Base-by-base conservation (phyloP, 176 grass and related monocot genomes). In the Oryza brachyantha region DNA sequence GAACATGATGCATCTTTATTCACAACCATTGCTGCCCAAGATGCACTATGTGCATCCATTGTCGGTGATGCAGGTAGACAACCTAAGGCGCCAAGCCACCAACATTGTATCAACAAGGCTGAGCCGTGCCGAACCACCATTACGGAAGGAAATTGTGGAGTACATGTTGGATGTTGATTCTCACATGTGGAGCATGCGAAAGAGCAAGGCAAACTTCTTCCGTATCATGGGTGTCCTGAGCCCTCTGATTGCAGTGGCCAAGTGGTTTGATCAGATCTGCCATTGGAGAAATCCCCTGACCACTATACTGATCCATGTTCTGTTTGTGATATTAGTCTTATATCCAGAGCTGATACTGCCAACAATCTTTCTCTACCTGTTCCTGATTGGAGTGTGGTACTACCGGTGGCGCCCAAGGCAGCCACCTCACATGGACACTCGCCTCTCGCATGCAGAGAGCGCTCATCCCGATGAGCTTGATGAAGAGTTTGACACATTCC, bases 341-440 rank as follows among this genome's bases (percentile, higher is more conserved):
- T 68, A 35, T 14, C 66, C 66, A 9, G 66, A 68, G 36, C 66
- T 68, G 1, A 68, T 68, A 38, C 66, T 68, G 10, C 66, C 66
- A 11, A 68, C 66, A 22, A 21, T 68, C 11, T 68, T 41, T n/a
- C 28, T 68, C 13, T 68, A 41, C 66, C 22, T 68, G 36, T 41
- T 68, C 14, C 19, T 68, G 35, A 68, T 68, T 22, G 66, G 35
- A n/a, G 21, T 68, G 14, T 68, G 66, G 37, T 41, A 68, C 66
- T 68, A 68, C 66, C 35, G 66, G 2, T 68, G n/a, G 22, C 66
- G 66, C 0, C 66, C 66, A 13, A 14, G n/a, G 12, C 38, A 80
- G 13, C 78, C 78, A 32, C 78, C 78, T 25, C 78, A 80, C 34
- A 70, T 80, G 78, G 52, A 80, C 78, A 80, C 78, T 28, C 55